phyloP scores from a whole-genome alignment of 176 grass and related monocot species.

The Bothriochloa decipiens region DNA sequence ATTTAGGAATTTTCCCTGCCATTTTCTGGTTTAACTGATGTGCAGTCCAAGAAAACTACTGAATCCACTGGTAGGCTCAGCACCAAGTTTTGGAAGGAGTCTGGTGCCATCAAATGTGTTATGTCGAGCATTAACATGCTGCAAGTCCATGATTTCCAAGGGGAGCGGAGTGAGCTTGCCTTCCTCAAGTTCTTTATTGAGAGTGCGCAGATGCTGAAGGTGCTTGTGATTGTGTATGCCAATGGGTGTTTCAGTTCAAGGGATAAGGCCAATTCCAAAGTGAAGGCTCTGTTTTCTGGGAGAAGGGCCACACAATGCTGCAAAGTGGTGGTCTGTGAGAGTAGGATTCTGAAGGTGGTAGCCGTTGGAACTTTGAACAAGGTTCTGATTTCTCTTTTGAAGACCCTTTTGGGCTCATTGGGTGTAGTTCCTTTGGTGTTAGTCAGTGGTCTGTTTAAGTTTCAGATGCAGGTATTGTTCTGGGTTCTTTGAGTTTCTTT shows the following conservation, averaged over 20 bases:
- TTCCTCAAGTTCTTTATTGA: conserved; percentile 26
- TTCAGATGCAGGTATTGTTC: neutral
- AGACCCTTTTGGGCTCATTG: neutral
- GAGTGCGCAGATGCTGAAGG: neutral
- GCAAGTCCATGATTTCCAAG: neutral
- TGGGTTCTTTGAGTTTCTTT: too few species aligned
- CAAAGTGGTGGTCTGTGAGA: neutral
- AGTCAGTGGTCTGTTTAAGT: neutral
- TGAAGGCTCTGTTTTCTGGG: neutral
- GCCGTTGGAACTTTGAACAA: neutral
- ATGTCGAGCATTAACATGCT: neutral
- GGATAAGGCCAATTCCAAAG: neutral
- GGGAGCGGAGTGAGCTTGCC: conserved; percentile 1
- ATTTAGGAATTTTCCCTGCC: neutral
- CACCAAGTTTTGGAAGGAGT: conserved; percentile 1
- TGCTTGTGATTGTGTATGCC: neutral
- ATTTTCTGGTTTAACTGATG: too few species aligned
- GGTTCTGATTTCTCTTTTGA: neutral
- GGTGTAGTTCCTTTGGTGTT: neutral
- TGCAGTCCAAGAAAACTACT: neutral
- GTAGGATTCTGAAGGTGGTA: neutral
- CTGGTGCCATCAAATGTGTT: neutral
- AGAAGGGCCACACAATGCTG: neutral
- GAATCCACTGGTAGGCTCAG: neutral
- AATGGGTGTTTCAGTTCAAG: neutral